These are phyloP conservation scores for Xylariaceae sp. DNA, from an alignment of 2,329 filamentous ascomycete species.

Conservation along the genomic window DNA sequence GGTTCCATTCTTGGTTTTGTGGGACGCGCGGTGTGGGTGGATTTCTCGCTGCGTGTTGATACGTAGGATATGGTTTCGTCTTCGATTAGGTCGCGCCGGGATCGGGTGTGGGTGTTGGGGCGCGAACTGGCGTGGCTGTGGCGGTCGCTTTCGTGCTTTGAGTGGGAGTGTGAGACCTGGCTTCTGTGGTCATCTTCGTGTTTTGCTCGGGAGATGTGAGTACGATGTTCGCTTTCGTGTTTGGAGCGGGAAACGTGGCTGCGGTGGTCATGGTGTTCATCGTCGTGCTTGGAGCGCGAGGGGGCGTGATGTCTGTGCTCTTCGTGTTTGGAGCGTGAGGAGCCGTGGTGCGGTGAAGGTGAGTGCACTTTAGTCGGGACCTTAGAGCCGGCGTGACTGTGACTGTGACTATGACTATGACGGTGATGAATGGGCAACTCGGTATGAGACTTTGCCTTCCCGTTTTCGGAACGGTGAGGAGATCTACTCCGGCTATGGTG, in stretches of 20 bases:
- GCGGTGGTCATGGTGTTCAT: slow-evolving; percentile 1
- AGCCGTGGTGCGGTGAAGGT: not conserved
- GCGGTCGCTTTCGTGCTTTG: not conserved
- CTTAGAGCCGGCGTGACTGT: not conserved
- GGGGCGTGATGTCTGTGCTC: too few relatives aligned
- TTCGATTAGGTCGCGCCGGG: slow-evolving; percentile 32
- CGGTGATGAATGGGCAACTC: slow-evolving; percentile 5
- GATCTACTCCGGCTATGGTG: too few relatives aligned
- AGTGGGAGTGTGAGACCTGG: slow-evolving; percentile 9
- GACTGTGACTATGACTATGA: not conserved
- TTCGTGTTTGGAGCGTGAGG: too few relatives aligned
- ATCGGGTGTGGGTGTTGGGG: slow-evolving; percentile 11
- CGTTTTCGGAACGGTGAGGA: too few relatives aligned
- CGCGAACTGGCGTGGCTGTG: slow-evolving; percentile 25
- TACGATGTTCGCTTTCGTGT: slow-evolving; percentile 6
- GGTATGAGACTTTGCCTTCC: too few relatives aligned
- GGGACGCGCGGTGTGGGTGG: slow-evolving; percentile 33
- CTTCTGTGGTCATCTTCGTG: slow-evolving; percentile 12
- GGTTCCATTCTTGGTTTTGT: slow-evolving; percentile 15
- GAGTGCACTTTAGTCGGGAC: not conserved
- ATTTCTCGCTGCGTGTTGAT: slow-evolving; percentile 39
- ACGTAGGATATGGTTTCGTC: slow-evolving; percentile 37
- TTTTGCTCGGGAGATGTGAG: slow-evolving; percentile 12
- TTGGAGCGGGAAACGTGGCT: slow-evolving; percentile 16
- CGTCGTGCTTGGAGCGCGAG: too few relatives aligned